A percentile compares a stretch with the other conserved stretches of the same genome.
These are phyloP conservation scores for Orbilia quercus DNA, from an alignment of 2,329 filamentous ascomycete species.

Conservation along the genomic window DNA sequence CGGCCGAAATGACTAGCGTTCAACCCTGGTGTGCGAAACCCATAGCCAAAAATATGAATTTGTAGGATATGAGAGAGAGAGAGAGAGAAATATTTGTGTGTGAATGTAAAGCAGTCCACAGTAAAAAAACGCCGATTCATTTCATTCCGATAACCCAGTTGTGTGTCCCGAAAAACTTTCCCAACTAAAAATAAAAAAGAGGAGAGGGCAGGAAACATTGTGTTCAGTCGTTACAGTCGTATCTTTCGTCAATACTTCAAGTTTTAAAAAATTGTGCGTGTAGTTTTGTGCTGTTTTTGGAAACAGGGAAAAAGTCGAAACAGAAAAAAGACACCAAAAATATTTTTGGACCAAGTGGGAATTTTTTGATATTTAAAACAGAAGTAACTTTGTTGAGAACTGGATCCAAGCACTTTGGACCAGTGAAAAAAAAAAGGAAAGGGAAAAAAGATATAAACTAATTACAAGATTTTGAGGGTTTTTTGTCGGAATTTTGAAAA, in stretches of 20 bases:
- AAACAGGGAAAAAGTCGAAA: slow-evolving; percentile 10
- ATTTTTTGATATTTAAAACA: slow-evolving; percentile 55
- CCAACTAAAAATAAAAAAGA: slow-evolving; percentile 17
- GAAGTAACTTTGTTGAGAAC: slow-evolving; percentile 40
- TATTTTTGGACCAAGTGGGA: slow-evolving; percentile 16
- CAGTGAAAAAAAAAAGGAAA: slow-evolving; percentile 15
- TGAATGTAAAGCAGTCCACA: neutral
- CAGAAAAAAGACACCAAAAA: too few species aligned
- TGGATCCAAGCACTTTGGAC: slow-evolving; percentile 56
- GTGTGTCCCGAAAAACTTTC: neutral
- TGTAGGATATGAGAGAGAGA: slow-evolving; percentile 8
- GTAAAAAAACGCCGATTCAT: slow-evolving; percentile 18
- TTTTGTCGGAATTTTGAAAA: slow-evolving; percentile 37
- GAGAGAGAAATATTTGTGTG: slow-evolving; percentile 2
- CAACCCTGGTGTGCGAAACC: neutral
- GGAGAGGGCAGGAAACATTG: slow-evolving; percentile 20
- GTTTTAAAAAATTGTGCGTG: neutral
- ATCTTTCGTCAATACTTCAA: slow-evolving; percentile 44
- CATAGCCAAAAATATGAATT: neutral
- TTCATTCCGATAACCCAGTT: slow-evolving; percentile 6
- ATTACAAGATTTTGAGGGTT: slow-evolving; percentile 49
- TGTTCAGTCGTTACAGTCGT: slow-evolving; percentile 50
- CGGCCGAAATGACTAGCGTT: neutral
- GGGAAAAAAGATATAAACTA: slow-evolving; percentile 38
- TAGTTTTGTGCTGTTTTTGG: slow-evolving; percentile 41